Conservation (phyloP, 768 basidiomycete species). For the Pleurotus cornucopiae region DNA sequence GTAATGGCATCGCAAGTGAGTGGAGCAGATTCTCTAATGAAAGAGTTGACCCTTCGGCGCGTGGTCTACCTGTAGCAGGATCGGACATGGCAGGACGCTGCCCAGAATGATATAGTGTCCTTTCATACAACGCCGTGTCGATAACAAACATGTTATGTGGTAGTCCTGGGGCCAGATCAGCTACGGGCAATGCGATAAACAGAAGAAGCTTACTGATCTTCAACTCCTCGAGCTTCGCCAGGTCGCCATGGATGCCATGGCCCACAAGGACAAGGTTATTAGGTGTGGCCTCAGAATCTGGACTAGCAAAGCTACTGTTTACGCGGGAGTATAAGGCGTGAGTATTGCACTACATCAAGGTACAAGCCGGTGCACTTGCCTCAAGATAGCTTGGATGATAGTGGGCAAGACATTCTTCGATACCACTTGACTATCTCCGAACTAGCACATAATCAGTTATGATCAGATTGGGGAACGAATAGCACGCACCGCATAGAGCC, state of each 20-base stretch:
- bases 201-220: constrained; percentile 59
- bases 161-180: constrained; percentile 40
- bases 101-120: constrained; percentile 54
- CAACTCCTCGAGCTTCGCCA: constrained; percentile 70
- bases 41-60: constrained; percentile 49
- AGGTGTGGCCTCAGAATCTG: constrained; percentile 67
- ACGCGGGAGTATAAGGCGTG: neutral
- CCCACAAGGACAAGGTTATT: constrained; percentile 73
- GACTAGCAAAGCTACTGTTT: constrained; percentile 64
- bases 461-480: neutral
- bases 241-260: constrained; percentile 50
- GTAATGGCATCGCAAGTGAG: constrained; percentile 45
- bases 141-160: constrained; percentile 70
- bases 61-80: constrained; percentile 49
- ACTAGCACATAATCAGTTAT: constrained; percentile 36
- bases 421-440: constrained; percentile 71
- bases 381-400: constrained; percentile 70
- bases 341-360: neutral
- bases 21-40: constrained; percentile 60
- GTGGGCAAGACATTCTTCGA: constrained; percentile 66
- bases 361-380: constrained; percentile 32
- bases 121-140: constrained; percentile 64
- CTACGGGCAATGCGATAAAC: neutral
- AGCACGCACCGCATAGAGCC: constrained; percentile 53
- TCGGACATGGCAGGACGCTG: constrained; percentile 59